Evolutionary conservation across 257 asterid genomes (phyloP).

Genomic region (Solanum pimpinellifolium): DNA sequence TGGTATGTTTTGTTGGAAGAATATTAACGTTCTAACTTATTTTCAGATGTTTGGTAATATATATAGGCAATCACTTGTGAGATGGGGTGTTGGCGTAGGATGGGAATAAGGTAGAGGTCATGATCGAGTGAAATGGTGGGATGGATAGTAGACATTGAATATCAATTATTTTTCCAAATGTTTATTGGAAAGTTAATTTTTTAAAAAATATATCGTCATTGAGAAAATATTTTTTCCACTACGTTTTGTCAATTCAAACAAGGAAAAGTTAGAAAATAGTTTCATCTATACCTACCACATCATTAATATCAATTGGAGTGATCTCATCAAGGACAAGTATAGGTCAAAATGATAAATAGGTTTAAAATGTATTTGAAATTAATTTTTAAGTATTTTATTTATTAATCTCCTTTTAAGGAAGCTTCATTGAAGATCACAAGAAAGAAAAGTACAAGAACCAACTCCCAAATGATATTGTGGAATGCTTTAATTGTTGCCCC

Average conservation of each 20-base stretch:
- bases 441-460: neutral
- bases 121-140: no score
- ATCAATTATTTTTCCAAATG: neutral
- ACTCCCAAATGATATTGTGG: neutral
- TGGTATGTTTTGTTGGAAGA: neutral
- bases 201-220: neutral
- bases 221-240: neutral
- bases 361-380: neutral
- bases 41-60: neutral
- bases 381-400: neutral
- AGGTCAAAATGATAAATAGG: neutral
- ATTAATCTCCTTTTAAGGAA: neutral
- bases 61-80: neutral
- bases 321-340: neutral
- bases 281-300: no score
- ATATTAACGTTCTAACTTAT: neutral
- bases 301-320: neutral
- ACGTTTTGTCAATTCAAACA: neutral
- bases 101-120: neutral
- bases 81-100: neutral
- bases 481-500: neutral
- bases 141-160: neutral
- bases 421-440: neutral
- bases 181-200: neutral
- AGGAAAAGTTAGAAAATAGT: neutral